A percentile compares a stretch with the other conserved stretches of the same genome.
These are phyloP conservation scores for Fusarium sp. DNA, from an alignment of 2,329 filamentous ascomycete genomes.

Conservation along the genomic window DNA sequence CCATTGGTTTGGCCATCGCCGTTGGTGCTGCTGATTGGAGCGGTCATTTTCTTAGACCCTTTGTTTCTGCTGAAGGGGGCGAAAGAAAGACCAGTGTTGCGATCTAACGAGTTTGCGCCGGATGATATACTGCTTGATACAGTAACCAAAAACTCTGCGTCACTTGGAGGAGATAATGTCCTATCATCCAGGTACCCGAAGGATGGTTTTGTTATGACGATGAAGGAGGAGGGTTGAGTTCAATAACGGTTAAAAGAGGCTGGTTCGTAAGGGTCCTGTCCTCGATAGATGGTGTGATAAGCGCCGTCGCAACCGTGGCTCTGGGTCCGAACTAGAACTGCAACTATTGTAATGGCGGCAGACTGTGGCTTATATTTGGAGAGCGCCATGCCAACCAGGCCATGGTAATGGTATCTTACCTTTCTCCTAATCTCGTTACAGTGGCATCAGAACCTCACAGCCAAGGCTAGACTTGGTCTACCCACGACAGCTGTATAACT, in stretches of 20 bases:
- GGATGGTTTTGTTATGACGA: not conserved
- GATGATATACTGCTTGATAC: not conserved
- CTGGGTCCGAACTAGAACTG: constrained; percentile 4
- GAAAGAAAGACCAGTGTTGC: constrained; percentile 5
- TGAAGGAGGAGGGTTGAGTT: constrained; percentile 12
- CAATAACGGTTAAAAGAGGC: constrained; percentile 16
- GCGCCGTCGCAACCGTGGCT: constrained; percentile 28
- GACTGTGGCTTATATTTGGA: constrained; percentile 34
- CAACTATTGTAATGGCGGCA: constrained; percentile 6
- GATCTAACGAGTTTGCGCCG: constrained; percentile 16
- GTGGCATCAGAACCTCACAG: not conserved
- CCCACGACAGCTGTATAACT: constrained; percentile 23
- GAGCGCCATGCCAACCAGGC: not conserved
- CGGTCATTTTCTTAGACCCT: constrained; percentile 23
- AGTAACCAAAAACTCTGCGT: not conserved
- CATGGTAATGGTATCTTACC: not conserved
- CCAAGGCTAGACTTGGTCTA: constrained; percentile 14
- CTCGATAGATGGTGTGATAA: constrained; percentile 31
- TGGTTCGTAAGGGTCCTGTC: constrained; percentile 20
- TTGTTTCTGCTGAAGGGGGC: not conserved
- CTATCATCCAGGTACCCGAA: not conserved
- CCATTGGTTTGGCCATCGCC: constrained; percentile 16
- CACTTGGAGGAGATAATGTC: not conserved
- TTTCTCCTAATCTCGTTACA: constrained; percentile 5
- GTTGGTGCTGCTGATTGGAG: constrained; percentile 19